phyloP scores from a whole-genome alignment of 345 rosid genomes.

The Populus deltoides region DNA sequence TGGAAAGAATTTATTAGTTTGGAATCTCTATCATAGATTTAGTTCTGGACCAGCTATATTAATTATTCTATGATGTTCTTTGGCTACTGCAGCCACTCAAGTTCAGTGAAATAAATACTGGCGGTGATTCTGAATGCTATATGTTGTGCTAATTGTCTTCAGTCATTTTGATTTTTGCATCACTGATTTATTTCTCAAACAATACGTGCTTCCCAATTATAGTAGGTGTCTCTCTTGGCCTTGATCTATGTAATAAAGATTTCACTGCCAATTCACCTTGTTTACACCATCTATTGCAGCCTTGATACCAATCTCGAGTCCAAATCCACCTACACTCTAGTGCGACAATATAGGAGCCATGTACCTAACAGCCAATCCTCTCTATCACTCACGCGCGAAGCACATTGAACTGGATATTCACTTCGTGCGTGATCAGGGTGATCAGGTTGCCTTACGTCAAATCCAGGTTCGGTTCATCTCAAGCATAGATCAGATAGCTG shows the following conservation, averaged over 20 bases:
- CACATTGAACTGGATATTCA: no score
- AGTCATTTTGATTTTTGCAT: background rate
- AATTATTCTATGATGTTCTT: background rate
- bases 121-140: background rate
- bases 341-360: no score
- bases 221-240: background rate
- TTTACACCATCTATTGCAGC: background rate
- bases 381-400: no score
- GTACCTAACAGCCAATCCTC: no score
- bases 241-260: background rate
- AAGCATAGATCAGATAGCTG: no score
- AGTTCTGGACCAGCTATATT: background rate
- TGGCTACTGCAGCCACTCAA: background rate
- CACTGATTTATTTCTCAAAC: background rate
- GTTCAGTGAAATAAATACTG: background rate
- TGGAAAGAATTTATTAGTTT: background rate
- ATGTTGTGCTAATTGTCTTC: background rate
- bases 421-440: no score
- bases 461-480: no score
- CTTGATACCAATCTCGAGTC: background rate
- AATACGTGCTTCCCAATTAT: background rate
- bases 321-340: no score
- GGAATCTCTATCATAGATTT: background rate
- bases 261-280: background rate
- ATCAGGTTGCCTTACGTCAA: no score